A percentile compares a stretch with the other conserved stretches of the same genome.
Conservation (phyloP, 208 protist species). For the Acanthamoeba culbertsoni region DNA sequence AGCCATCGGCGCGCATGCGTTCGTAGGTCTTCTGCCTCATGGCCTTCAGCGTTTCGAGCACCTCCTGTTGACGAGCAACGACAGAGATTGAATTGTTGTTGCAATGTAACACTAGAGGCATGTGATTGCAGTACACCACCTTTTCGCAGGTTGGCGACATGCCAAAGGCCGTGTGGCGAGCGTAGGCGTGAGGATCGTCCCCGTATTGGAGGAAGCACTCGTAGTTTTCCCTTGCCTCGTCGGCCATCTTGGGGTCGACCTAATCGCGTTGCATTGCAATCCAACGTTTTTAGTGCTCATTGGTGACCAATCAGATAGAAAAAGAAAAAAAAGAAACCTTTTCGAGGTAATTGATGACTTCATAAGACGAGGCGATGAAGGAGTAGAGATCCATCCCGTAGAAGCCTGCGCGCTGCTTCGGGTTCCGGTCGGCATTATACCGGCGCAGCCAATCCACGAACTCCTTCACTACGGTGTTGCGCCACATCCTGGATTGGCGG, state of each 20-base stretch:
- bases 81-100: not conserved
- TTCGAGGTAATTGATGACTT: slow-evolving; percentile 64
- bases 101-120: not conserved
- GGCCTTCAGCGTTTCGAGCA: not conserved
- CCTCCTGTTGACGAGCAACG: not conserved
- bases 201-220: not conserved
- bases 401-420: slow-evolving; percentile 29
- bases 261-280: not conserved
- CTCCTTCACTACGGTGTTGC: slow-evolving; percentile 9
- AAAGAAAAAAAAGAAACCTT: not conserved
- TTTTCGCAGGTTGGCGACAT: not conserved
- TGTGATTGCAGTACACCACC: no score
- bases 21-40: not conserved
- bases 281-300: not conserved
- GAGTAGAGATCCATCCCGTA: slow-evolving; percentile 65
- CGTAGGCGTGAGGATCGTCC: slow-evolving; percentile 25
- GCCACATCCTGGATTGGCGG: not conserved
- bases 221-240: not conserved
- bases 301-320: not conserved
- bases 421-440: not conserved
- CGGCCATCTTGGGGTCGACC: not conserved
- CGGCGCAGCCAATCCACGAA: slow-evolving; percentile 60
- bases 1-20: not conserved
- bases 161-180: not conserved
- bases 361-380: not conserved